A percentile compares a stretch with the other conserved stretches of the same genome.
phyloP scores from a whole-genome alignment of 169 alveolate species.

The Toxoplasma gondii region DNA sequence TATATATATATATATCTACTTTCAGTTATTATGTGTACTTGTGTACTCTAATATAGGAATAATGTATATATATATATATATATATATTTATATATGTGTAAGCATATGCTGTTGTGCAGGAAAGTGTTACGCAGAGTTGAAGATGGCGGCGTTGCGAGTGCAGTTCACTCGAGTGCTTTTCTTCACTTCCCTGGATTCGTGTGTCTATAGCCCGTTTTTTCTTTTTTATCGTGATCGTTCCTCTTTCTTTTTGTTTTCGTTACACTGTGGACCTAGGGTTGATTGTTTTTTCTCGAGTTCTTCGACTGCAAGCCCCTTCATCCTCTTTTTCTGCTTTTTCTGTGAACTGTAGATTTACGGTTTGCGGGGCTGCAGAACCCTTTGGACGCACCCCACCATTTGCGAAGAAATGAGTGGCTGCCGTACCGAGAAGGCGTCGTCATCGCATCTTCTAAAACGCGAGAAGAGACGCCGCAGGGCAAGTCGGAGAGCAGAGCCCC shows the following conservation, averaged over 20 bases:
- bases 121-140: no score
- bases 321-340: no score
- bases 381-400: constrained; percentile 98
- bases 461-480: background rate
- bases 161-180: no score
- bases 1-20: background rate
- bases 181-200: no score
- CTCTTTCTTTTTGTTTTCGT: no score
- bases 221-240: no score
- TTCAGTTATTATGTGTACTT: background rate
- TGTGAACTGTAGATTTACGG: constrained; percentile 74
- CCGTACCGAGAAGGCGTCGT: constrained; percentile 83
- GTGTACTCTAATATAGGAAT: background rate
- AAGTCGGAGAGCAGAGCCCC: background rate
- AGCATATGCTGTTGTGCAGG: background rate
- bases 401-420: constrained; percentile 93
- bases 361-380: constrained; percentile 98
- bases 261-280: no score
- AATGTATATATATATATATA: no score
- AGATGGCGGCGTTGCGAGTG: no score
- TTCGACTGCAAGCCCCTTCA: no score
- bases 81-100: background rate
- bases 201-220: no score
- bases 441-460: background rate
- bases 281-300: no score